A percentile compares a stretch with the other conserved stretches of the same genome.
Evolutionary conservation across 1,284 basidiomycete genomes (phyloP).

Genomic region (Puccinia triticina): DNA sequence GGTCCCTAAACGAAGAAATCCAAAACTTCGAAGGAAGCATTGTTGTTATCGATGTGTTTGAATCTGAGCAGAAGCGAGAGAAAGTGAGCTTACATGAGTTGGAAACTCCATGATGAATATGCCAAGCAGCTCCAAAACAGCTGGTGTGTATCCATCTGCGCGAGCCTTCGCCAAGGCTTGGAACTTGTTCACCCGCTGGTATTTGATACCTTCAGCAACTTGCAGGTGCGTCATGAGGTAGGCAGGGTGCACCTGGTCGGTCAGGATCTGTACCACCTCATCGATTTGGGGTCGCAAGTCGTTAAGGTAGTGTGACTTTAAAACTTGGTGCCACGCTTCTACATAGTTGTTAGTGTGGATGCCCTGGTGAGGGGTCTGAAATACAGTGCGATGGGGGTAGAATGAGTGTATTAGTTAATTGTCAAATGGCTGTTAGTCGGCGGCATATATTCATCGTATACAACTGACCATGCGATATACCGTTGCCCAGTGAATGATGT

Average conservation of each 20-base stretch:
- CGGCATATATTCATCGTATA: too few species aligned
- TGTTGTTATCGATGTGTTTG: too few species aligned
- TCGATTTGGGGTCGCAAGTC: background rate
- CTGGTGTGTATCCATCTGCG: background rate
- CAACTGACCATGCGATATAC: background rate
- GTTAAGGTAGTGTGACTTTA: background rate
- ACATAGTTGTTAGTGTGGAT: too few species aligned
- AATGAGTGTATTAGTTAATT: background rate
- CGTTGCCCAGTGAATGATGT: background rate
- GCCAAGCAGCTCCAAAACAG: background rate
- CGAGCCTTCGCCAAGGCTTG: background rate
- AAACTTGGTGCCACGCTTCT: background rate
- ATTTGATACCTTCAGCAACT: background rate
- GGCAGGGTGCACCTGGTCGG: background rate
- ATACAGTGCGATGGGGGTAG: background rate
- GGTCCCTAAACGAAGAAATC: background rate
- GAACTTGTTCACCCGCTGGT: background rate
- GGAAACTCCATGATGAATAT: background rate
- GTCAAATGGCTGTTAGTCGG: too few species aligned
- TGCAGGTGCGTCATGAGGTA: background rate
- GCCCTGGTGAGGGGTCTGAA: background rate
- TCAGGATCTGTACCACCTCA: background rate
- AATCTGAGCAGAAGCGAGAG: too few species aligned
- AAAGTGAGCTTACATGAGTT: too few species aligned
- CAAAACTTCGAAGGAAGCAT: too few species aligned